A percentile compares a stretch with the other conserved stretches of the same genome.
phyloP scores from a whole-genome alignment of 805 yeast species.

The Barnettozyma salicaria region DNA sequence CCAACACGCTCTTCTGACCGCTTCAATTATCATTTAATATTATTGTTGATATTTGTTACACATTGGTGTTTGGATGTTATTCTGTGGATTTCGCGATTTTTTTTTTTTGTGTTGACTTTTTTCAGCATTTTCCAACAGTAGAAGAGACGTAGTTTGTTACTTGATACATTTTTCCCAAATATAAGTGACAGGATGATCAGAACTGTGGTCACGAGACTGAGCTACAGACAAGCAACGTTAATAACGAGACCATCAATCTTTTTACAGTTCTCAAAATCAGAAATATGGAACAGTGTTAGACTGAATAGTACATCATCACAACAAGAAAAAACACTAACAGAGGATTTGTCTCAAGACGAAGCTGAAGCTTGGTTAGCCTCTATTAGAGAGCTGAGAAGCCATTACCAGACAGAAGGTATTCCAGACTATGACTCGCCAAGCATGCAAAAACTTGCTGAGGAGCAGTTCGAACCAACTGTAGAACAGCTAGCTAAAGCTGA shows the following conservation, averaged over 20 bases:
- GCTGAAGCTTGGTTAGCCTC: conserved; percentile 43
- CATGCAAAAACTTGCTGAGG: conserved; percentile 21
- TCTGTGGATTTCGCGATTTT: too few species aligned
- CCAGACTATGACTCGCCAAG: conserved; percentile 27
- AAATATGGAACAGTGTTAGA: neutral
- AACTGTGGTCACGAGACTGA: too few species aligned
- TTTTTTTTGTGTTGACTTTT: too few species aligned
- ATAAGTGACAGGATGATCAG: too few species aligned
- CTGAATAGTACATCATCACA: conserved; percentile 6
- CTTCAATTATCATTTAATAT: too few species aligned
- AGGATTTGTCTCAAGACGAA: conserved; percentile 15
- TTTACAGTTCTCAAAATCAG: neutral
- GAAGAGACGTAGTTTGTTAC: too few species aligned
- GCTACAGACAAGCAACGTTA: too few species aligned
- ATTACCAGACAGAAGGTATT: conserved; percentile 29
- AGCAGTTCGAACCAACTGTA: conserved; percentile 49
- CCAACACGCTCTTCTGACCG: too few species aligned
- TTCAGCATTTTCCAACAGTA: too few species aligned
- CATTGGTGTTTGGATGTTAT: too few species aligned
- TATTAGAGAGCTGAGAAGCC: conserved; percentile 31
- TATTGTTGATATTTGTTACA: too few species aligned
- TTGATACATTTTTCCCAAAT: too few species aligned
- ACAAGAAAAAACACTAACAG: conserved; percentile 5
- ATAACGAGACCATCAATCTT: conserved; percentile 1
- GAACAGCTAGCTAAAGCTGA: conserved; percentile 59